Percentiles rank a stretch among this genome's conserved stretches.
phyloP scores from a whole-genome alignment of 768 basidiomycete species.

The Trametes villosa region DNA sequence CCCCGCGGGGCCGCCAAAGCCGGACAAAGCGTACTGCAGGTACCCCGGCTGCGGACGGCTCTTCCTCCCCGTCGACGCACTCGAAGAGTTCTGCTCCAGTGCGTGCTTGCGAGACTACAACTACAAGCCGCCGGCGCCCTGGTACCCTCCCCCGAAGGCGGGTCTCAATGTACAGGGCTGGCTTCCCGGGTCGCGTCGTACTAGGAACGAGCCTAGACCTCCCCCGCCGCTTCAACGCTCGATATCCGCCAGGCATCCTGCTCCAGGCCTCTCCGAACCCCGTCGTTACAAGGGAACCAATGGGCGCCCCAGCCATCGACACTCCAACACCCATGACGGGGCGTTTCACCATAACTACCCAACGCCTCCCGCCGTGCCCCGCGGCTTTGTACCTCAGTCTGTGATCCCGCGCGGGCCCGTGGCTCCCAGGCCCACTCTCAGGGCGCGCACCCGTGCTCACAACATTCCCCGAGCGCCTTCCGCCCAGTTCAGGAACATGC shows the following conservation, averaged over 20 bases:
- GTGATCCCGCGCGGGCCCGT: not conserved
- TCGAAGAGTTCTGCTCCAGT: conserved; percentile 11
- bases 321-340: not conserved
- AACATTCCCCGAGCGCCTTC: not conserved
- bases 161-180: not conserved
- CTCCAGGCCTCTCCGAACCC: not conserved
- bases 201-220: not conserved
- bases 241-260: not conserved
- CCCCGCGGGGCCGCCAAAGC: not conserved
- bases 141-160: not conserved
- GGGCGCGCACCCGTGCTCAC: not conserved
- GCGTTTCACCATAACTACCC: not conserved
- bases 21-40: conserved; percentile 3
- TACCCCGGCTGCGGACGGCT: conserved; percentile 1
- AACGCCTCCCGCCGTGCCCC: too few relatives aligned
- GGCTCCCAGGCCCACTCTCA: not conserved
- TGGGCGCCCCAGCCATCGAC: not conserved
- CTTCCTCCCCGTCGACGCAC: not conserved
- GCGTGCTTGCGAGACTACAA: conserved; percentile 13
- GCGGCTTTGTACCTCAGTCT: too few relatives aligned
- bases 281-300: not conserved
- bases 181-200: not conserved
- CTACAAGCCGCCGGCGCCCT: conserved; percentile 4
- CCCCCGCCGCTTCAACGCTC: not conserved
- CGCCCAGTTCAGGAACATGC: not conserved